phyloP scores from a whole-genome alignment of 441 rosid species.

The Erodium texanum region DNA sequence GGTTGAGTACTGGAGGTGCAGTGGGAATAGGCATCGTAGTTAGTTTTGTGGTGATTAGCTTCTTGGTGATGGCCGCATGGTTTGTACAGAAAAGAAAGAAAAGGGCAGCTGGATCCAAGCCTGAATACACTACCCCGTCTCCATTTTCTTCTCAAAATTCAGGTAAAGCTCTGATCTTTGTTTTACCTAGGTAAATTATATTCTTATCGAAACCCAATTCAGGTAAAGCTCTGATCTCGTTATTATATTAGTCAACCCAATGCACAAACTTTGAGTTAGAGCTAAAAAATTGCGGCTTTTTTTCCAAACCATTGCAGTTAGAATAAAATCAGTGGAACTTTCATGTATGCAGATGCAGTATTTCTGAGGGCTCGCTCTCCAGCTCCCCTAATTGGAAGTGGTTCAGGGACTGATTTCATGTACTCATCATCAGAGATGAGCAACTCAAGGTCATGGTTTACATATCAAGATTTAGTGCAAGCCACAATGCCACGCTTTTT shows the following conservation, averaged over 20 bases:
- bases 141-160: conserved; percentile 47
- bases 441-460: conserved; percentile 54
- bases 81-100: conserved; percentile 47
- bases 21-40: conserved; percentile 45
- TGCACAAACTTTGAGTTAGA: no score
- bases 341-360: conserved; percentile 40
- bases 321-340: conserved; percentile 3
- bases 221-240: conserved; percentile 34
- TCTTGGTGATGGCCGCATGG: conserved; percentile 47
- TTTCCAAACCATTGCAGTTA: conserved; percentile 3
- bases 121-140: conserved; percentile 55
- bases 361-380: conserved; percentile 44
- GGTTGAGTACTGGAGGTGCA: conserved; percentile 23
- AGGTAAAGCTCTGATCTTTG: conserved; percentile 34
- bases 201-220: conserved; percentile 24
- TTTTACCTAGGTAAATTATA: background rate
- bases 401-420: conserved; percentile 37
- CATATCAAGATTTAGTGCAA: conserved; percentile 57
- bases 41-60: conserved; percentile 42
- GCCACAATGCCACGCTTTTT: no score
- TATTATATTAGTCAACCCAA: background rate
- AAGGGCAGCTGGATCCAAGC: conserved; percentile 29
- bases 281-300: no score
- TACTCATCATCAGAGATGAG: conserved; percentile 47
- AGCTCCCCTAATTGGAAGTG: conserved; percentile 52